Base-by-base conservation (phyloP, 2,329 filamentous ascomycete genomes). In the Emmonsia crescens region DNA sequence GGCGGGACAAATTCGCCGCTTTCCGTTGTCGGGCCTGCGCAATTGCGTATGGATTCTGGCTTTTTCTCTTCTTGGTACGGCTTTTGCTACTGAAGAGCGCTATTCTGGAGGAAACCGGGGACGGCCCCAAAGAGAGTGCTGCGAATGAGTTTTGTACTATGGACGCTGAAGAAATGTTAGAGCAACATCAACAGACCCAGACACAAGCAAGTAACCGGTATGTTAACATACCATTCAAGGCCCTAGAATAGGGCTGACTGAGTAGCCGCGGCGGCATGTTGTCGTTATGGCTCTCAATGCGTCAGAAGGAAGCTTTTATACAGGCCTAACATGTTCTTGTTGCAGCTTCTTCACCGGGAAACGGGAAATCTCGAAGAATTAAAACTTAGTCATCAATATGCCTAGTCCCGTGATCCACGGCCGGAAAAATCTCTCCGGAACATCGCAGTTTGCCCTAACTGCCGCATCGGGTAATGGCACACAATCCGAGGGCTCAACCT, bases 1-100 rank as follows among this genome's bases (percentile, higher is more conserved):
- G 90, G 59, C 90, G 85, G 70, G 88, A 83, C 54, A 93, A 74
- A 72, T 96, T 96, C 66, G 88, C 89, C 12, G 88, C 85, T 75
- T 93, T 96, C 64, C 90, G 87, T 72, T 91, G 89, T 69, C 88
- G 84, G 38, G 89, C 86, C 75, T 95, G 90, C 2, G 88, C 88
- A 75, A 88, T 84, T 63, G 87, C 82, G 72, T 95, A 96, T 0
- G 91, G 91, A 69, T 97, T 91, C 71, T 61, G 62, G n/a, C 38
- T 29, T 59, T 62, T 64, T 52, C 52, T 59, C 38, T 49, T 61
- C n/a, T 52, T 48, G n/a, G 57, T 42, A 40, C 60, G 60, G 59
- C 49, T 27, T 38, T 60, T 63, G 57, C 19, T 31, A 40, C 44
- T 80, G 59, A 77, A 77, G 46, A 85, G 84, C 27, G 86, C 73